A percentile compares a stretch with the other conserved stretches of the same genome.
These are phyloP conservation scores for Botryotinia convoluta DNA, from an alignment of 2,329 filamentous ascomycete species.

Conservation along the genomic window DNA sequence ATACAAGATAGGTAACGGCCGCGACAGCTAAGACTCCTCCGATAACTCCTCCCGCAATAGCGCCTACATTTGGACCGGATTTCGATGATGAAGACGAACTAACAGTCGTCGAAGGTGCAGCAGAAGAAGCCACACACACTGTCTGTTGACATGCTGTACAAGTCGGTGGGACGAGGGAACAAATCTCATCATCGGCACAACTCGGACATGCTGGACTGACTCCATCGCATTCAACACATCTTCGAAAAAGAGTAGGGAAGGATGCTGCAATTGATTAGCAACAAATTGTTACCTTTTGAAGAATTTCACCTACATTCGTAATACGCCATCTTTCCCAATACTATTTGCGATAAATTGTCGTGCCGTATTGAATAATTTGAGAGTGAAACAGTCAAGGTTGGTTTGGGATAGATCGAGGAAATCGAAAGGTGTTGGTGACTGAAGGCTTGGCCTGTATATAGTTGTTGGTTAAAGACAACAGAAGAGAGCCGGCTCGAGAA, in stretches of 20 bases:
- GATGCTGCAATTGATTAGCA: conserved; percentile 31
- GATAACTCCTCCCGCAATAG: conserved; percentile 88
- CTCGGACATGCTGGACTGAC: conserved; percentile 55
- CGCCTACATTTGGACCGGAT: conserved; percentile 67
- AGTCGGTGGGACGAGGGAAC: conserved; percentile 56
- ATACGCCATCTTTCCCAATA: conserved; percentile 3
- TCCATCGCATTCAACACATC: conserved; percentile 55
- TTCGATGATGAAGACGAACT: conserved; percentile 35
- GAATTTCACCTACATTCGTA: conserved; percentile 20
- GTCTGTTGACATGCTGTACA: conserved; percentile 60
- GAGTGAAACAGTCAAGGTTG: background rate
- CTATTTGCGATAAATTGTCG: background rate
- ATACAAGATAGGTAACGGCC: conserved; percentile 75
- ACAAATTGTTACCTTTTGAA: conserved; percentile 19
- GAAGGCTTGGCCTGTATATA: conserved; percentile 3
- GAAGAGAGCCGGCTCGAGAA: conserved; percentile 11
- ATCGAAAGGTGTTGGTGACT: background rate
- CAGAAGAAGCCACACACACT: conserved; percentile 48
- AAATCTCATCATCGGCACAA: conserved; percentile 55
- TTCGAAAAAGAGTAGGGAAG: conserved; percentile 47
- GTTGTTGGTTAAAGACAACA: background rate
- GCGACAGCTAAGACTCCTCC: conserved; percentile 76
- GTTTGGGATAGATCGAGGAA: background rate
- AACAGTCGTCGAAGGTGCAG: conserved; percentile 29
- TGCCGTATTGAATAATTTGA: conserved; percentile 21